phyloP scores from a whole-genome alignment of 2,329 filamentous ascomycete species.

The Ceratocystis destructans region DNA sequence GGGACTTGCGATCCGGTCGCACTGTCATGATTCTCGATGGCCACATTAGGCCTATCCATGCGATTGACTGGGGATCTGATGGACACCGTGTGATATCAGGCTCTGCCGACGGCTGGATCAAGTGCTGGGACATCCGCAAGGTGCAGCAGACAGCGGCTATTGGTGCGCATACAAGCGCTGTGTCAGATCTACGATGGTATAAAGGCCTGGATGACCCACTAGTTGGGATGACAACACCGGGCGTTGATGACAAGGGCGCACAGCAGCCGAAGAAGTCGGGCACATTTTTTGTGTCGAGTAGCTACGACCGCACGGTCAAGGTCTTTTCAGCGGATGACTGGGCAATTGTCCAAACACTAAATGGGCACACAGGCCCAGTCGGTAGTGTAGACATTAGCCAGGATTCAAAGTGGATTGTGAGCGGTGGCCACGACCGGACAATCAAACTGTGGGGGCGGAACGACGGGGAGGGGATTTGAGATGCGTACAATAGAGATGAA shows the following conservation, averaged over 20 bases:
- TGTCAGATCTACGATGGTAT: conserved; percentile 88
- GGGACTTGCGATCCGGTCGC: conserved; percentile 83
- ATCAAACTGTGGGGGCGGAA: conserved; percentile 94
- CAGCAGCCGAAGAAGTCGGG: conserved; percentile 68
- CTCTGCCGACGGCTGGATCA: conserved; percentile 87
- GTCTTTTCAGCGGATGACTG: conserved; percentile 95
- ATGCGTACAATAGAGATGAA: conserved; percentile 2
- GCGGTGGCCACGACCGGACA: conserved; percentile 83
- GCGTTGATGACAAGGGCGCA: conserved; percentile 50
- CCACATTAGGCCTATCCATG: conserved; percentile 82
- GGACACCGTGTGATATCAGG: conserved; percentile 87
- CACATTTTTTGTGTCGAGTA: conserved; percentile 79
- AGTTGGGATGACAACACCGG: conserved; percentile 41
- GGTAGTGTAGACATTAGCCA: conserved; percentile 77
- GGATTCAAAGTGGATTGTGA: conserved; percentile 85
- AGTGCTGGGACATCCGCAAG: conserved; percentile 93
- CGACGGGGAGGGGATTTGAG: conserved; percentile 44
- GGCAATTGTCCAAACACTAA: conserved; percentile 74
- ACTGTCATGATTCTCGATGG: conserved; percentile 91
- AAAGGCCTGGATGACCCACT: conserved; percentile 69
- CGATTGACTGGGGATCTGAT: conserved; percentile 81
- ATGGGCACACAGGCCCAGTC: conserved; percentile 84
- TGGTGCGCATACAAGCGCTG: conserved; percentile 79
- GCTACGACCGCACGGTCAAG: conserved; percentile 91
- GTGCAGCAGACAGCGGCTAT: conserved; percentile 73